These are phyloP conservation scores for Pilasporangium apinafurcum DNA, from an alignment of 352 stramenopile genomes.

Conservation along the genomic window DNA sequence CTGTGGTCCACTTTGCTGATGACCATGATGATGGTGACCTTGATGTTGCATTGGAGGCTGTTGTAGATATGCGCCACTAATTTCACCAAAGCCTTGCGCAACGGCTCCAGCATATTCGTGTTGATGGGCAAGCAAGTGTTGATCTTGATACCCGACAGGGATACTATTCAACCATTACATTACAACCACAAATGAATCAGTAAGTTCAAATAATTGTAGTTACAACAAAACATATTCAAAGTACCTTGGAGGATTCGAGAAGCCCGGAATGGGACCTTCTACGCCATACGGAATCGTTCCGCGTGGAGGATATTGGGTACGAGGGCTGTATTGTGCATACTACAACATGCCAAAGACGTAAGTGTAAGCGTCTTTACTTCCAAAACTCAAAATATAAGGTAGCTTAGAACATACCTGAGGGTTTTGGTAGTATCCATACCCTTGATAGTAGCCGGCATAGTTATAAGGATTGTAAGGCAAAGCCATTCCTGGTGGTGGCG, in stretches of 20 bases:
- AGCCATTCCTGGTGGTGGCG: slow-evolving; percentile 80
- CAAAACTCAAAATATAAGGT: slow-evolving; percentile 6
- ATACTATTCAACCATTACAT: slow-evolving; percentile 18
- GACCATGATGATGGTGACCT: slow-evolving; percentile 40
- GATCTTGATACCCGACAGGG: slow-evolving; percentile 75
- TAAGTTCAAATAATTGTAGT: background rate
- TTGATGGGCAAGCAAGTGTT: slow-evolving; percentile 74
- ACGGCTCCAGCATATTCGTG: slow-evolving; percentile 73
- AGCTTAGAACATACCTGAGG: slow-evolving; percentile 39
- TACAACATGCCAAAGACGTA: too few relatives aligned
- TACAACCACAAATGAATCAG: slow-evolving; percentile 2
- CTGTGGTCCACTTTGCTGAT: slow-evolving; percentile 50
- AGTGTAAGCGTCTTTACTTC: too few relatives aligned
- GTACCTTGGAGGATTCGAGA: slow-evolving; percentile 67
- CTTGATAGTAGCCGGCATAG: slow-evolving; percentile 81
- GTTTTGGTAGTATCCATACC: slow-evolving; percentile 87
- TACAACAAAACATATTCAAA: background rate
- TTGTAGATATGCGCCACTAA: slow-evolving; percentile 71
- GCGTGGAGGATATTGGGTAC: slow-evolving; percentile 78
- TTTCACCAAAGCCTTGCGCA: slow-evolving; percentile 79
- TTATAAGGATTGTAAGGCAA: slow-evolving; percentile 88
- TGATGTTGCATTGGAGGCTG: slow-evolving; percentile 45
- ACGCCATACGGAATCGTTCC: slow-evolving; percentile 81
- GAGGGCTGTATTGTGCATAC: slow-evolving; percentile 84
- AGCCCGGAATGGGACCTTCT: slow-evolving; percentile 71